Evolutionary conservation across 73 alveolate genomes (phyloP).

Genomic region (Tetrahymena thermophila): DNA sequence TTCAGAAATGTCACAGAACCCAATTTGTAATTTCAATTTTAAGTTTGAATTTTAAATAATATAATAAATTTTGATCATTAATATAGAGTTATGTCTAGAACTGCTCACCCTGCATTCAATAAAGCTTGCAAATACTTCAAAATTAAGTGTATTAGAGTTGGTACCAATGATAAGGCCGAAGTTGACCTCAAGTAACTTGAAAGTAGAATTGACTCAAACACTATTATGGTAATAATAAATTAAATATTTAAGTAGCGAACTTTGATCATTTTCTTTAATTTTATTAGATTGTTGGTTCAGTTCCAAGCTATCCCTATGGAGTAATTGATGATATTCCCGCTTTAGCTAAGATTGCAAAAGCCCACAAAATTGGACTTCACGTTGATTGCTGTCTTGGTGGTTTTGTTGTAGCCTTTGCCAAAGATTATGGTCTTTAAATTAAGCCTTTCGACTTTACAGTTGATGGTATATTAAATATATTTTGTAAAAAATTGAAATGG

Average conservation of each 20-base stretch:
- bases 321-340: constrained; percentile 76
- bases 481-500: neutral
- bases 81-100: constrained; percentile 62
- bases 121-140: constrained; percentile 88
- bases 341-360: constrained; percentile 67
- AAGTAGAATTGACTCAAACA: constrained; percentile 62
- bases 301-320: constrained; percentile 92
- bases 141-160: constrained; percentile 73
- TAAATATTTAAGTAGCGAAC: neutral
- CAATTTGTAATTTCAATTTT: neutral
- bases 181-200: constrained; percentile 61
- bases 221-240: constrained; percentile 46
- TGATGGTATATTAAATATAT: constrained; percentile 36
- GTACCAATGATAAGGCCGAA: constrained; percentile 46
- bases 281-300: constrained; percentile 65
- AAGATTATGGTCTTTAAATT: constrained; percentile 68
- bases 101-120: constrained; percentile 95
- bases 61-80: neutral
- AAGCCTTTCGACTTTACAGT: constrained; percentile 91
- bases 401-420: constrained; percentile 82
- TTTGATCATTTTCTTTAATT: neutral
- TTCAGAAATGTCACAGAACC: constrained; percentile 47
- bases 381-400: constrained; percentile 96
- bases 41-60: neutral
- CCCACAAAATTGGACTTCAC: constrained; percentile 67